phyloP scores from a whole-genome alignment of 1,284 basidiomycete genomes.

The Rhodotorula glutinis region DNA sequence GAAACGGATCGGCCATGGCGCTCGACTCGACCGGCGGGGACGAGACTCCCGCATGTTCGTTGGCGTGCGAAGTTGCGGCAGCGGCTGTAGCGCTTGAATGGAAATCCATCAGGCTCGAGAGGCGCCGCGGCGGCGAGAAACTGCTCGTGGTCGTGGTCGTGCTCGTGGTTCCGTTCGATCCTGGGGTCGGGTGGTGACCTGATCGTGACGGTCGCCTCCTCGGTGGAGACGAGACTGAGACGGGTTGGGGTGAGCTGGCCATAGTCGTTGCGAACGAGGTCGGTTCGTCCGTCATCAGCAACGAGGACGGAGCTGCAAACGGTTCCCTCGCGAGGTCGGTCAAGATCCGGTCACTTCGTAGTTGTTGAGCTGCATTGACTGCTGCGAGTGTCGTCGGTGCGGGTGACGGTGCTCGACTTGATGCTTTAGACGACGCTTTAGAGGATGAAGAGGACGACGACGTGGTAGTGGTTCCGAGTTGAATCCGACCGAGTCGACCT shows the following conservation, averaged over 20 bases:
- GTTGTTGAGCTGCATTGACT: constrained; percentile 5
- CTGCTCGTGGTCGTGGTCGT: no score
- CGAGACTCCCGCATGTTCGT: background rate
- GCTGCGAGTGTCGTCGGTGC: no score
- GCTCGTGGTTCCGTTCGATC: no score
- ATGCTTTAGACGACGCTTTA: no score
- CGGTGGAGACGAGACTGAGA: background rate
- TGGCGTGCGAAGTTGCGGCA: constrained; percentile 3
- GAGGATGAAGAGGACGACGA: background rate
- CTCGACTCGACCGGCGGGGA: constrained; percentile 11
- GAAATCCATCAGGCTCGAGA: constrained; percentile 32
- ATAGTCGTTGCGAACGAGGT: background rate
- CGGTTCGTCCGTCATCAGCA: background rate
- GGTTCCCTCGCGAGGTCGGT: constrained; percentile 21
- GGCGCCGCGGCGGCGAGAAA: constrained; percentile 34
- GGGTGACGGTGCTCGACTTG: no score
- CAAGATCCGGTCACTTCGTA: constrained; percentile 11
- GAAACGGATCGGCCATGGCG: constrained; percentile 21
- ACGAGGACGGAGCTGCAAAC: background rate
- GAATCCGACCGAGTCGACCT: background rate
- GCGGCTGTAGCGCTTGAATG: background rate
- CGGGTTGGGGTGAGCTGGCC: background rate
- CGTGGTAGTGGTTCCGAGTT: background rate
- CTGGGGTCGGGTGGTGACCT: background rate
- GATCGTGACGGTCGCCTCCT: background rate